phyloP scores from a whole-genome alignment of 768 basidiomycete genomes.

The Harrya chromipes region DNA sequence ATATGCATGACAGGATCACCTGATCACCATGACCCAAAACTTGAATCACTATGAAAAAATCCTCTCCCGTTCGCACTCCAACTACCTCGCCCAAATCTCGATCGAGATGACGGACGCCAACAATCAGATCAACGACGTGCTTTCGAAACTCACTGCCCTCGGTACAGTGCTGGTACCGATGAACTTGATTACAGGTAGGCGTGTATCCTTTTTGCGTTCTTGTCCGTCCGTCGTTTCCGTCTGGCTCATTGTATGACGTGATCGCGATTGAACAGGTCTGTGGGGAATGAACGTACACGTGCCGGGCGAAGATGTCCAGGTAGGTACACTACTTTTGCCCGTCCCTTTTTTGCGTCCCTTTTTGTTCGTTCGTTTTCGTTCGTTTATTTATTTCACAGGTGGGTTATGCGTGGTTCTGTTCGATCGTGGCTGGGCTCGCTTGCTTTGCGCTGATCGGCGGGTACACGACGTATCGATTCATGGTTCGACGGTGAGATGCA shows the following conservation, averaged over 20 bases:
- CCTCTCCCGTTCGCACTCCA: conserved; percentile 95
- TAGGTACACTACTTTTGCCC: conserved; percentile 16
- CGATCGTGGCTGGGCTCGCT: conserved; percentile 77
- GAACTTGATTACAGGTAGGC: conserved; percentile 87
- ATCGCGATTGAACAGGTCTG: conserved; percentile 47
- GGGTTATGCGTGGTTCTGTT: conserved; percentile 80
- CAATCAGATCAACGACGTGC: conserved; percentile 99
- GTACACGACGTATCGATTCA: conserved; percentile 74
- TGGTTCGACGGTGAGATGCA: conserved; percentile 43
- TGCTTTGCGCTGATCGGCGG: conserved; percentile 82
- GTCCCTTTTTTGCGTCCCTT: no score
- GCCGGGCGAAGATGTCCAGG: conserved; percentile 70
- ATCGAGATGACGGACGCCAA: conserved; percentile 99
- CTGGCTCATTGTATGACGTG: background rate
- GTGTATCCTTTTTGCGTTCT: conserved; percentile 9
- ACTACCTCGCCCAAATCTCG: conserved; percentile 98
- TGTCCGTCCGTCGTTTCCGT: background rate
- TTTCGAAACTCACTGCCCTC: conserved; percentile 93
- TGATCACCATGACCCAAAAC: conserved; percentile 99
- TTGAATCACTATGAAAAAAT: conserved; percentile 99
- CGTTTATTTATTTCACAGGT: conserved; percentile 11
- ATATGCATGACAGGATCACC: conserved; percentile 63
- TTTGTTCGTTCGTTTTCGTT: background rate
- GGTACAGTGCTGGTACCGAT: conserved; percentile 97
- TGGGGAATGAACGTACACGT: conserved; percentile 99